Percentiles rank a stretch among this genome's conserved stretches.
Conservation (phyloP, 768 basidiomycete genomes). For the Pleurotus tuoliensis region DNA sequence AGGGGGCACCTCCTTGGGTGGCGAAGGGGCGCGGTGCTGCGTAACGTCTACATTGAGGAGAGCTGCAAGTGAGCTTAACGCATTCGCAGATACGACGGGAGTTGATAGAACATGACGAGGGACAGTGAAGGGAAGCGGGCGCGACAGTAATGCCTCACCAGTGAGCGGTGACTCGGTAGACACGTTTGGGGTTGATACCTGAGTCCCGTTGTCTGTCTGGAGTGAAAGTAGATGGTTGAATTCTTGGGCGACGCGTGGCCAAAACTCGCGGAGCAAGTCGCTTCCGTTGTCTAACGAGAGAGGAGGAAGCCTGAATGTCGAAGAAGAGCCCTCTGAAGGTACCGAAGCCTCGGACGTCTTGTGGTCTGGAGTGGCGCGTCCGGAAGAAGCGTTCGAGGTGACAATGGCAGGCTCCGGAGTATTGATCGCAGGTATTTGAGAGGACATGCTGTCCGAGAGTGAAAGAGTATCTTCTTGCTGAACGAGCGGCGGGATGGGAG, state of each 20-base stretch:
- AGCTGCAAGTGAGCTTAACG: constrained; percentile 23
- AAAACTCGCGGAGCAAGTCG: constrained; percentile 23
- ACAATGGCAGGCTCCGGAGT: background rate
- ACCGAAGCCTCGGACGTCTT: constrained; percentile 18
- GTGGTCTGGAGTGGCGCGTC: background rate
- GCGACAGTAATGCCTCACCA: constrained; percentile 25
- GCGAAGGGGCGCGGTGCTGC: constrained; percentile 13
- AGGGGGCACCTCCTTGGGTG: background rate
- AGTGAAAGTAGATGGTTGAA: constrained; percentile 26
- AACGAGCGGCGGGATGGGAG: too few species aligned
- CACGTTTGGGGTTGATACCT: constrained; percentile 2
- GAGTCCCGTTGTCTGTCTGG: constrained; percentile 9
- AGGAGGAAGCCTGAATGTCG: constrained; percentile 12
- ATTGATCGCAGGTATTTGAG: too few species aligned
- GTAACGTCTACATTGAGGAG: constrained; percentile 24
- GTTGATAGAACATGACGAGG: constrained; percentile 9
- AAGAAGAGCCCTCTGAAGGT: constrained; percentile 7
- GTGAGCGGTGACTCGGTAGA: constrained; percentile 23
- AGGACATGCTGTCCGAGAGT: too few species aligned
- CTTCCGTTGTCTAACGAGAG: constrained; percentile 9
- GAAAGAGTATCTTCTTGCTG: too few species aligned
- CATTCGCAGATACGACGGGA: constrained; percentile 12
- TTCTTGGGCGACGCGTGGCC: constrained; percentile 34
- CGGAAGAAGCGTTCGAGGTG: background rate
- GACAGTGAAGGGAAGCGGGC: constrained; percentile 11